A percentile compares a stretch with the other conserved stretches of the same genome.
These are phyloP conservation scores for Teratosphaeria nubilosa DNA, from an alignment of 2,329 filamentous ascomycete species.

Conservation along the genomic window DNA sequence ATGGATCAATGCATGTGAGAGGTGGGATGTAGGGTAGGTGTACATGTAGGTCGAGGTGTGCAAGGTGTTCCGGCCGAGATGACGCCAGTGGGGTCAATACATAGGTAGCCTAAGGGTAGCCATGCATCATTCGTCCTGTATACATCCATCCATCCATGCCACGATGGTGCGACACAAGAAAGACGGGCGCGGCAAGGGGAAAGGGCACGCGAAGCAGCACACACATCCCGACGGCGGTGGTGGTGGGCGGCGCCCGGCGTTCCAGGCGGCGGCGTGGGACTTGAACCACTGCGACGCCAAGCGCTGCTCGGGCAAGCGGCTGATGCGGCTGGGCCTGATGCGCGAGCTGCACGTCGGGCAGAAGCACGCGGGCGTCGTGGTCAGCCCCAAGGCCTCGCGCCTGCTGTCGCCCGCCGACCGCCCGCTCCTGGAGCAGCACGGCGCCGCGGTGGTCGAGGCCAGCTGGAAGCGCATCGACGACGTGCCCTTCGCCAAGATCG, in stretches of 20 bases:
- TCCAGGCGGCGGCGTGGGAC: conserved; percentile 97
- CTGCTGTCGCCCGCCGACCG: conserved; percentile 75
- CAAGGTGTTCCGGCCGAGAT: not conserved
- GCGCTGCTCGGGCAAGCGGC: conserved; percentile 85
- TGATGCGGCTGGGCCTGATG: conserved; percentile 90
- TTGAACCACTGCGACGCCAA: conserved; percentile 96
- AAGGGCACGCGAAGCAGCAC: conserved; percentile 40
- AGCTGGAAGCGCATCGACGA: conserved; percentile 91
- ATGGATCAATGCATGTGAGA: not conserved
- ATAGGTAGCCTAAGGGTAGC: not conserved
- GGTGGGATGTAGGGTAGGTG: not conserved
- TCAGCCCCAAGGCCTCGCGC: conserved; percentile 87
- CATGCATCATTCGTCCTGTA: not conserved
- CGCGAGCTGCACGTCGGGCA: conserved; percentile 85
- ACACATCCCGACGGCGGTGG: conserved; percentile 19
- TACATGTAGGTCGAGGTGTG: not conserved
- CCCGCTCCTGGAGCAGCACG: conserved; percentile 73
- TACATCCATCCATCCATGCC: not conserved
- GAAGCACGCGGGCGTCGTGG: conserved; percentile 82
- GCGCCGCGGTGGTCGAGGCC: conserved; percentile 92
- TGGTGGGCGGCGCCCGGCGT: conserved; percentile 41
- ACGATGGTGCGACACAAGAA: conserved; percentile 96
- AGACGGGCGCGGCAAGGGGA: conserved; percentile 64
- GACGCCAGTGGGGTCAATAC: not conserved
- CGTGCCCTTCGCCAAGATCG: conserved; percentile 82